Base-by-base conservation (phyloP, 2,329 filamentous ascomycete genomes). In the Cryphonectria nitschkei region DNA sequence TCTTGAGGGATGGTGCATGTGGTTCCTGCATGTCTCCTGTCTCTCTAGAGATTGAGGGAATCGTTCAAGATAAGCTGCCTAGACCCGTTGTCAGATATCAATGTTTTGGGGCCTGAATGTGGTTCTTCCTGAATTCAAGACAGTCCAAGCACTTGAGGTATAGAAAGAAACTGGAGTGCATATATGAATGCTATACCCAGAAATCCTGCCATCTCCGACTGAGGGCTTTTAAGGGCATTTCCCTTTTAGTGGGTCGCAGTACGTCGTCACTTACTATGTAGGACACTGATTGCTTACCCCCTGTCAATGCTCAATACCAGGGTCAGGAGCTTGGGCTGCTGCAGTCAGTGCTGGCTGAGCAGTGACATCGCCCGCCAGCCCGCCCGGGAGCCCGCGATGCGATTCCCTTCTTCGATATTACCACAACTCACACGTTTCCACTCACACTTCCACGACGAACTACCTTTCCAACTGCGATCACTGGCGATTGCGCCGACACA, bases 311-410 rank as follows among this genome's bases (percentile, higher is more conserved):
- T 50, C 62, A 41, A 63, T 50, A 50, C 26, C 26, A 32, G 54
- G 54, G 54, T 29, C 54, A 43, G 63, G 26, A 65, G 41, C 41
- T 65, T 65, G 63, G n/a, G 63, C 8, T 65, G 29, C 63, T 29
- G 39, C 26, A 37, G 41, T 14, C n/a, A 39, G 39, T 29, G n/a
- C 41, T 19, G 5, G 63, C 16, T 43, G 5, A 52, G 63, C 63
- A 65, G 63, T 65, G 63, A 52, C 63, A 65, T 65, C 63, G 63
- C 63, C 62, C 46, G 22, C 46, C 46, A 22, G 46, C 46, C 46
- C 46, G 46, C 46, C 46, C 16, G 46, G 46, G 8, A 9, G 22
- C 46, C 46, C 37, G 26, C 41, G 41, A 43, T 43, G 63, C 63
- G 43, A 13, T 32, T 52, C 43, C 43, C 63, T 64, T 64, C 39